A percentile compares a stretch with the other conserved stretches of the same genome.
Evolutionary conservation across 2,329 filamentous ascomycete genomes (phyloP).

Genomic region (Penicillium sp.): DNA sequence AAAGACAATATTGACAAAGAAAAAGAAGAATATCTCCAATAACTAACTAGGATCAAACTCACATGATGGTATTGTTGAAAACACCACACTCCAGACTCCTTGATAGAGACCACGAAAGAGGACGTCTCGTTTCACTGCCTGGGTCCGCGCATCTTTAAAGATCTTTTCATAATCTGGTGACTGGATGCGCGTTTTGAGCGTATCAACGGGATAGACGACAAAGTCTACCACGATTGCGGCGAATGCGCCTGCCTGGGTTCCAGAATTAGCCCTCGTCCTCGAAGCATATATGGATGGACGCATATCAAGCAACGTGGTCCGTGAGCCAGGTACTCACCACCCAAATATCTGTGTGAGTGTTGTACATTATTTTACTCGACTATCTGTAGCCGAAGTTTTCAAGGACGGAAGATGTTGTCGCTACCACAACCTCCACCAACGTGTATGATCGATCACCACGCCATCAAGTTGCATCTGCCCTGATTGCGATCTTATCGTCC

Average conservation of each 20-base stretch:
- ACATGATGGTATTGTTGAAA: slow-evolving; percentile 82
- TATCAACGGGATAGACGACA: slow-evolving; percentile 81
- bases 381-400: no score
- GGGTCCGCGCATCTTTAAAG: slow-evolving; percentile 55
- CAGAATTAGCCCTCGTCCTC: no score
- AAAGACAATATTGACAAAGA: no score
- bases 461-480: not conserved
- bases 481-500: slow-evolving; percentile 1
- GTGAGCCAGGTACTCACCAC: slow-evolving; percentile 40
- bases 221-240: slow-evolving; percentile 83
- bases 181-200: slow-evolving; percentile 79
- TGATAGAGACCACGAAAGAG: slow-evolving; percentile 75
- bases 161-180: slow-evolving; percentile 66
- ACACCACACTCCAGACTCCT: slow-evolving; percentile 74
- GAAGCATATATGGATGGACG: no score
- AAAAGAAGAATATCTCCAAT: no score
- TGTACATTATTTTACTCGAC: slow-evolving; percentile 35
- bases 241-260: slow-evolving; percentile 66
- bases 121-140: slow-evolving; percentile 48
- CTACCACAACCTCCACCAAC: no score
- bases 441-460: not conserved
- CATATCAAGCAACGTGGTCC: no score
- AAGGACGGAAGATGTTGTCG: no score
- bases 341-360: slow-evolving; percentile 52
- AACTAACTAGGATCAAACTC: no score